Evolutionary conservation across 768 basidiomycete genomes (phyloP), one percentile per base, ranked within the genome.

Genomic region (Kwoniella heveanensis): DNA sequence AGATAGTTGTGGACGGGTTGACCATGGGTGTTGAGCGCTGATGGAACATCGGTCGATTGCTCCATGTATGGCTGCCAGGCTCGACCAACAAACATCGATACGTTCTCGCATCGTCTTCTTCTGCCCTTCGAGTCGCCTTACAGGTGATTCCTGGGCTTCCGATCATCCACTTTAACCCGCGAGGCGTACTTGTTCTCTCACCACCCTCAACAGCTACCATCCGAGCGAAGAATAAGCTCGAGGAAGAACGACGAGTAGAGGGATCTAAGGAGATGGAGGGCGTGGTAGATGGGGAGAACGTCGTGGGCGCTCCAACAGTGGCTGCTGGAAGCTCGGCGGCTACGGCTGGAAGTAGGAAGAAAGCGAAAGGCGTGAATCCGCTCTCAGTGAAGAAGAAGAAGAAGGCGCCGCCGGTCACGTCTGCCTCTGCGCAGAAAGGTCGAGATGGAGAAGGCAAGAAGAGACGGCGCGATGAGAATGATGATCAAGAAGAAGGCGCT

Each of bases 361-460:
- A 86, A 0, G 88, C 89, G 0, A 94, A 91, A 75, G 91, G 86
- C 0, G 92, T 94, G 1, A 98, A 97, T 81, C 92, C 95, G 8
- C 84, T 97, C 2, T 93, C 91, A 64, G 82, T 94, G 49, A 93
- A 92, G 84, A 96, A 92, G 83, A 94, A 92, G 83, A 94, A 86
- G 71, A 71, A 67, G 53, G 54, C 37, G 32, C 32, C 50, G 51
- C 13, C 49, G 9, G 37, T 49, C 51, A 25, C 60, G n/a, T 15
- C 25, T 21, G 25, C 21, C 54, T 60, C 48, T 29, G 48, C 37
- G 37, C 39, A 56, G 27, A 46, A 44, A 29, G 55, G 49, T 9
- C 44, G 39, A 15, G 57, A 49, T 19, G 61, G 57, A 13, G 50
- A 39, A 32, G 60, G 55, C 19, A 57, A 58, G 39, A 58, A 57